phyloP scores from a whole-genome alignment of 176 grass and related monocot genomes.

The Aegilops umbellulata region DNA sequence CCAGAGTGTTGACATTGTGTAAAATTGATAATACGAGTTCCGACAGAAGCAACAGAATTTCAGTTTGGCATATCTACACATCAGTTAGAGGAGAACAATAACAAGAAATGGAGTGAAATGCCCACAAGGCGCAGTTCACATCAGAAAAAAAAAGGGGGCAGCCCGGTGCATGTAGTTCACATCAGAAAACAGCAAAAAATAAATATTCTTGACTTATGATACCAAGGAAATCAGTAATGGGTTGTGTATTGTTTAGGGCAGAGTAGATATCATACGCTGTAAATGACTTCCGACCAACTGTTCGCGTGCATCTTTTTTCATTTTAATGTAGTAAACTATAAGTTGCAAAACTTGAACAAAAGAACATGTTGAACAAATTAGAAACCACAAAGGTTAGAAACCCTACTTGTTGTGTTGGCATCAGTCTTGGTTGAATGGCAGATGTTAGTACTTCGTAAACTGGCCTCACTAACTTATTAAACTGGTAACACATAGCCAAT shows the following conservation, averaged over 20 bases:
- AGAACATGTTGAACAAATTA: slow-evolving; percentile 5
- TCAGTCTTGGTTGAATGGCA: neutral
- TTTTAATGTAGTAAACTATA: neutral
- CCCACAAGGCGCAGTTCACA: neutral
- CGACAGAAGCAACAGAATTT: neutral
- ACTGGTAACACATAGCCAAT: neutral
- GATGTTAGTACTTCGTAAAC: neutral
- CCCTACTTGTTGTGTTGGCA: neutral
- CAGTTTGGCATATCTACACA: neutral
- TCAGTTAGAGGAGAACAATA: neutral
- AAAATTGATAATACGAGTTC: neutral
- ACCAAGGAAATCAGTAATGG: neutral
- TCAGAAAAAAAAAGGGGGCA: no score
- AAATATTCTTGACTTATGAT: neutral
- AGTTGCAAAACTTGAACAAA: neutral
- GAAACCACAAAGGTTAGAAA: neutral
- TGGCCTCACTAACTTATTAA: neutral
- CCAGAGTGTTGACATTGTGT: neutral
- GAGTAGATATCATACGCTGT: neutral
- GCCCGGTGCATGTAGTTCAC: no score
- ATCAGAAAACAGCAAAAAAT: neutral
- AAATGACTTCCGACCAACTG: slow-evolving; percentile 7
- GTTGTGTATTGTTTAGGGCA: neutral
- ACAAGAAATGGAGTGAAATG: neutral
- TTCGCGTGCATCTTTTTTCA: neutral